Percentiles rank a stretch among this genome's conserved stretches.
Conservation (phyloP, 345 rosid species). For the Euphorbia peplus region DNA sequence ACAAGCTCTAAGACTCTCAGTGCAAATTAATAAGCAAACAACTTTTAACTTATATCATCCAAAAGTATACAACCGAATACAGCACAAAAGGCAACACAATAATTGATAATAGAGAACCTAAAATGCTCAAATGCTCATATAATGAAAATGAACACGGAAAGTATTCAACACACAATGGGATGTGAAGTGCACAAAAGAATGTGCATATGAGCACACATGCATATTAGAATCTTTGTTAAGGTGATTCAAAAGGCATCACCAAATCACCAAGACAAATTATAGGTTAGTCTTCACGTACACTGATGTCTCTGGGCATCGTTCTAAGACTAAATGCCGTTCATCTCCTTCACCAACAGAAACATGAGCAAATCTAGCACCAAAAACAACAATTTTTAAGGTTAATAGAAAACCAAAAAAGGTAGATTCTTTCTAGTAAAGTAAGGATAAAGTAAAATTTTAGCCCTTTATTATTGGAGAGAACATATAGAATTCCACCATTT, state of each 20-base stretch:
- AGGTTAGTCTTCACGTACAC: constrained; percentile 36
- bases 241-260: too few species aligned
- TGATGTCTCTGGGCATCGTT: constrained; percentile 60
- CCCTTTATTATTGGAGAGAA: too few species aligned
- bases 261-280: constrained; percentile 2
- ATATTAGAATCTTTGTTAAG: not conserved
- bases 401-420: not conserved
- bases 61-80: too few species aligned
- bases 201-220: not conserved
- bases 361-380: constrained; percentile 53
- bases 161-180: not conserved
- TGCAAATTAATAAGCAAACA: too few species aligned
- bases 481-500: too few species aligned
- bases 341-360: constrained; percentile 66
- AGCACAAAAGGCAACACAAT: too few species aligned
- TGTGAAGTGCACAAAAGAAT: not conserved
- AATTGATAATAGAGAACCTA: too few species aligned
- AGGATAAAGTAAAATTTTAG: too few species aligned
- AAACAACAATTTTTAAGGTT: not conserved
- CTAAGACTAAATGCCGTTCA: constrained; percentile 48
- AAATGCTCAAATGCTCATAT: too few species aligned
- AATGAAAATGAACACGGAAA: too few species aligned
- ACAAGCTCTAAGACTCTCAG: too few species aligned
- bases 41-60: too few species aligned
- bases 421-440: not conserved